Evolutionary conservation across 1,139 yeast genomes (phyloP), one percentile per base, ranked within the genome.

Genomic region (Komagataea norvegica): DNA sequence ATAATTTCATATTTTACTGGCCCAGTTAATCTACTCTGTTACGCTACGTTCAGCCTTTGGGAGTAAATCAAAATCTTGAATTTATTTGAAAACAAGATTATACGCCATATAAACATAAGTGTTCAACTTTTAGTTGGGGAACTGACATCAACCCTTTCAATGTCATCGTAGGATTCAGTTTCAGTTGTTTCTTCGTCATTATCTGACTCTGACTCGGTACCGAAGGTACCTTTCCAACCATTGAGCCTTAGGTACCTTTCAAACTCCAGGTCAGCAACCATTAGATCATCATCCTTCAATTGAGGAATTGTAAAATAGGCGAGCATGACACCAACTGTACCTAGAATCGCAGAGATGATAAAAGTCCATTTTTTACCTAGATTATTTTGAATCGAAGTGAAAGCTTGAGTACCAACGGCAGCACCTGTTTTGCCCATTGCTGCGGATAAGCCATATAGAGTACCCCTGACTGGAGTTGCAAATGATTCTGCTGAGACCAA

Each of bases 391-490:
- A 59, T 56, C 14, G 60, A 52, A 13, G 60, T 58, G 51, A 62
- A 62, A 25, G 54, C 57, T 42, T 57, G 56, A 10, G 64, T 63
- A 25, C 65, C 64, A 25, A 58, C 44, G 15, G 48, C 51, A 5
- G 78, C 78, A 33, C 79, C 79, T 10, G 71, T 70, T 48, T 73
- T 73, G 37, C 78, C 78, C 31, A 70, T 51, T 5, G 77, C 78
- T 14, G 77, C 77, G 25, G 71, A 61, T 14, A 72, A 43, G 21
- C 77, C 77, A 43, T 72, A 72, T 31, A 57, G 45, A 1, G 88
- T 79, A 34, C 89, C 91, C 59, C 91, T 69, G 32, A 83, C 72
- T 14, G 86, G 84, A 10, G 89, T 80, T 19, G 91, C 87, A 52
- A 69, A 83, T 3, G 77, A 68, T 57, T 83, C 91, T 23, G 83